These are phyloP conservation scores for Melastoma candidum DNA, from an alignment of 441 rosid genomes.

Conservation along the genomic window DNA sequence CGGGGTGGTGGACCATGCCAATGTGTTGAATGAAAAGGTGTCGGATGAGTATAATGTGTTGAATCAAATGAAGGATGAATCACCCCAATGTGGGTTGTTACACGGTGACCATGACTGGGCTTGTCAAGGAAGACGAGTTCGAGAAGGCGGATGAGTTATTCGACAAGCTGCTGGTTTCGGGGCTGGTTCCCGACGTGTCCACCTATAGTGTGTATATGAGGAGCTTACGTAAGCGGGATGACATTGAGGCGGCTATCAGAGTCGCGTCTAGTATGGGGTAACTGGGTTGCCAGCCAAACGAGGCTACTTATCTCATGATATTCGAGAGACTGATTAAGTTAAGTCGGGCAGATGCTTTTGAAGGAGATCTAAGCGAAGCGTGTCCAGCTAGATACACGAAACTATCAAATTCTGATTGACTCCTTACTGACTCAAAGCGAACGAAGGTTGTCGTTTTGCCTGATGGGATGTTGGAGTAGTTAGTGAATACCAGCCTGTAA, in stretches of 20 bases:
- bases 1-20: slow-evolving; percentile 37
- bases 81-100: slow-evolving; percentile 65
- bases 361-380: slow-evolving; percentile 47
- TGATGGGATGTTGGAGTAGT: too few relatives aligned
- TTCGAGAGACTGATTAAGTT: slow-evolving; percentile 32
- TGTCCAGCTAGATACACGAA: slow-evolving; percentile 23
- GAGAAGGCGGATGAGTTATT: slow-evolving; percentile 52
- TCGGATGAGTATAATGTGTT: slow-evolving; percentile 46
- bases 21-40: slow-evolving; percentile 35
- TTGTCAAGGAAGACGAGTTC: slow-evolving; percentile 33
- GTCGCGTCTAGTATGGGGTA: slow-evolving; percentile 48
- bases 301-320: slow-evolving; percentile 38
- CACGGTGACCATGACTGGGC: slow-evolving; percentile 37
- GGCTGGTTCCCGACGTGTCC: slow-evolving; percentile 59
- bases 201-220: slow-evolving; percentile 52
- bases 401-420: slow-evolving; percentile 37
- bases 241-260: slow-evolving; percentile 40
- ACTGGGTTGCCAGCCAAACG: slow-evolving; percentile 52
- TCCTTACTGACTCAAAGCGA: too few relatives aligned
- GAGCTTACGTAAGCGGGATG: slow-evolving; percentile 52
- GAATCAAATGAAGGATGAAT: slow-evolving; percentile 45
- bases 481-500: too few relatives aligned
- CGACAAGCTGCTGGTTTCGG: slow-evolving; percentile 75
- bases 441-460: too few relatives aligned
- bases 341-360: slow-evolving; percentile 30